Evolutionary conservation across 805 yeast species (phyloP).

Genomic region (Zygosaccharomyces bisporus): DNA sequence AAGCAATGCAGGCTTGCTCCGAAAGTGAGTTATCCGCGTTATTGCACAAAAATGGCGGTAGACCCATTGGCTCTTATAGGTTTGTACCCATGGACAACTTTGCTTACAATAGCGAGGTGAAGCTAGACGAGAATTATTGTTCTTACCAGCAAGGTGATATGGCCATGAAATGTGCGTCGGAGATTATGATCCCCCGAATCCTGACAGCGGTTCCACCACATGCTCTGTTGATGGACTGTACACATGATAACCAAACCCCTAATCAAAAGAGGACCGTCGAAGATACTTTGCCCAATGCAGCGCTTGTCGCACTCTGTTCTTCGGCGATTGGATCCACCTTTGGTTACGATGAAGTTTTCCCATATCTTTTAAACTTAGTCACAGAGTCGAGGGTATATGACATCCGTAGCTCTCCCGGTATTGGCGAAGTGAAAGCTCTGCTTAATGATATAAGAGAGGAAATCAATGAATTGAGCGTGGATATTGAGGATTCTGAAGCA

Average conservation of each 20-base stretch:
- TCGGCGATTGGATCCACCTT: conserved; percentile 92
- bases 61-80: conserved; percentile 88
- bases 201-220: conserved; percentile 76
- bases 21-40: conserved; percentile 81
- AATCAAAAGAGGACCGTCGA: conserved; percentile 86
- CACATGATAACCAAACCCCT: conserved; percentile 93
- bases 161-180: conserved; percentile 43
- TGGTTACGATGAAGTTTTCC: conserved; percentile 93
- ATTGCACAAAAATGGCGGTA: conserved; percentile 89
- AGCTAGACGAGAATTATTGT: conserved; percentile 35
- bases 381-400: conserved; percentile 64
- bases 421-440: conserved; percentile 63
- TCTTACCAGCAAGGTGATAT: conserved; percentile 14
- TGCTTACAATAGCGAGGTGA: conserved; percentile 57
- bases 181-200: conserved; percentile 62
- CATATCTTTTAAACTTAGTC: conserved; percentile 75
- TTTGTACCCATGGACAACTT: conserved; percentile 74
- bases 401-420: conserved; percentile 50
- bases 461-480: conserved; percentile 47
- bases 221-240: conserved; percentile 95
- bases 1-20: conserved; percentile 95
- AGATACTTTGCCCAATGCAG: conserved; percentile 93
- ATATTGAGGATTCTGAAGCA: conserved; percentile 72
- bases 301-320: conserved; percentile 85
- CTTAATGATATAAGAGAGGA: conserved; percentile 55